A percentile compares a stretch with the other conserved stretches of the same genome.
These are phyloP conservation scores for Penicillium arizonense DNA, from an alignment of 495 filamentous ascomycete genomes.

Conservation along the genomic window DNA sequence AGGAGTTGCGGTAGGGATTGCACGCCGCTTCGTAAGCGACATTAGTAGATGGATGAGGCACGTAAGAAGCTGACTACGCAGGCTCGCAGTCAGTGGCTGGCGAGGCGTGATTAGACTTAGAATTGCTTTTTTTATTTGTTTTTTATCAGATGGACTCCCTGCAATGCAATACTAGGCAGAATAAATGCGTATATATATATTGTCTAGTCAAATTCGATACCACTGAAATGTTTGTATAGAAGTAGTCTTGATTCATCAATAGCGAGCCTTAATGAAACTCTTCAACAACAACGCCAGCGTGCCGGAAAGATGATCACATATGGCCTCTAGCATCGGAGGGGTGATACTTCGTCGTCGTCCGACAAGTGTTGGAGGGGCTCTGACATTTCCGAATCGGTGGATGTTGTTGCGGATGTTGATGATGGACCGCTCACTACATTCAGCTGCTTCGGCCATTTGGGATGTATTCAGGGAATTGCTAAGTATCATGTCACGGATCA, in stretches of 20 bases:
- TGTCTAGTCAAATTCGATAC: too few species aligned
- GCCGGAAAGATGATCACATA: neutral
- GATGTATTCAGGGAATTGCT: neutral
- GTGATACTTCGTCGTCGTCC: neutral
- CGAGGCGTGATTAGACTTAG: neutral
- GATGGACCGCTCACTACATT: neutral
- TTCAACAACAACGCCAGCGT: neutral
- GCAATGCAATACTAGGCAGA: neutral
- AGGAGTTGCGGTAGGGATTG: constrained; percentile 22
- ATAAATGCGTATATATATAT: neutral
- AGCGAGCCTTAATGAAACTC: too few species aligned
- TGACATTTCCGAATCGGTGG: constrained; percentile 1
- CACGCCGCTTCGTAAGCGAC: constrained; percentile 17
- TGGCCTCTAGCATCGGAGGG: constrained; percentile 1
- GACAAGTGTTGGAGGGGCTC: neutral
- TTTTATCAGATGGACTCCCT: neutral
- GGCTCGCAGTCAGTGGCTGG: neutral
- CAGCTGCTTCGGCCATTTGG: neutral
- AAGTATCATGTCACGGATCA: too few species aligned
- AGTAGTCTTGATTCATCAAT: too few species aligned
- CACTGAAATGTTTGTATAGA: too few species aligned
- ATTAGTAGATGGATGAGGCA: constrained; percentile 6
- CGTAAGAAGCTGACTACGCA: constrained; percentile 2
- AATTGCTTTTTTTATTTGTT: neutral
- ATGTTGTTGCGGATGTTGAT: constrained; percentile 5